Evolutionary conservation across 1,139 yeast genomes (phyloP).

Genomic region (Saccharomyces hybrid): DNA sequence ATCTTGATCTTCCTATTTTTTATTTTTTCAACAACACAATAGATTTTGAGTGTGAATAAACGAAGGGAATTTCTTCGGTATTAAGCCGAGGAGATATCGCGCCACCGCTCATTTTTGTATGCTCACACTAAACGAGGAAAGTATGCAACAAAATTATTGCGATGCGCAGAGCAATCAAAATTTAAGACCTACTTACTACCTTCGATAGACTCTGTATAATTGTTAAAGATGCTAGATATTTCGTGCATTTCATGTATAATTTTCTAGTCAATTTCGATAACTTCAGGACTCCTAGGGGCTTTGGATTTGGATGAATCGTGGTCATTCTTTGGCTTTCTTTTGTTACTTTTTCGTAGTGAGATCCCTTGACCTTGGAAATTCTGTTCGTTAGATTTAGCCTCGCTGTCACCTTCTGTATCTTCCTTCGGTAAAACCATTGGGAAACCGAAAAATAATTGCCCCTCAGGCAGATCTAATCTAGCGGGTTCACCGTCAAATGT

Average conservation of each 20-base stretch:
- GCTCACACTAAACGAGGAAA: neutral
- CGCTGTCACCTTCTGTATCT: conserved; percentile 36
- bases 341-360: conserved; percentile 63
- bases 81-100: neutral
- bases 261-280: conserved; percentile 63
- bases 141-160: neutral
- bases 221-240: neutral
- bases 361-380: conserved; percentile 59
- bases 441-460: conserved; percentile 88
- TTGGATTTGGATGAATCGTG: conserved; percentile 35
- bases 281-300: conserved; percentile 62
- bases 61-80: neutral
- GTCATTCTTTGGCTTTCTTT: conserved; percentile 54
- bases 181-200: neutral
- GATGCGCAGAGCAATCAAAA: neutral
- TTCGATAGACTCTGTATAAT: neutral
- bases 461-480: conserved; percentile 70
- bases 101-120: neutral
- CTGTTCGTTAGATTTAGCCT: conserved; percentile 25
- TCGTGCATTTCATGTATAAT: neutral
- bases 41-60: neutral
- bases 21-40: neutral
- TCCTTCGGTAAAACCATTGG: conserved; percentile 70
- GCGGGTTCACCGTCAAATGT: conserved; percentile 51
- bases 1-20: neutral